phyloP scores from a whole-genome alignment of 257 asterid species.

The Rauvolfia tetraphylla region DNA sequence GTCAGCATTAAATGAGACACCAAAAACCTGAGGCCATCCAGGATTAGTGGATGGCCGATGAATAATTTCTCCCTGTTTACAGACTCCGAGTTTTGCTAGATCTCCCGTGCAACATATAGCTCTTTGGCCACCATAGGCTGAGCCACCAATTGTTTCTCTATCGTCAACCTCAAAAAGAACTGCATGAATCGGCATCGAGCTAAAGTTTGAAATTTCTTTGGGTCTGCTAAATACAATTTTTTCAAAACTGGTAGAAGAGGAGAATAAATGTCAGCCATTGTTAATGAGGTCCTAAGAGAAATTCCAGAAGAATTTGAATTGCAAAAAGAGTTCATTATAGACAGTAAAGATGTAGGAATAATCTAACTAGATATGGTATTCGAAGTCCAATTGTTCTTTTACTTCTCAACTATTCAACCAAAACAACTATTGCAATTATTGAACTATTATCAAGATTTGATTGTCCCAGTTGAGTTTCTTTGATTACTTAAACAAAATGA shows the following conservation, averaged over 20 bases:
- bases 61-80: constrained; percentile 78
- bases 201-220: constrained; percentile 65
- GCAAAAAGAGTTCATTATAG: neutral
- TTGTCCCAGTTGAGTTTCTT: neutral
- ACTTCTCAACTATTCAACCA: neutral
- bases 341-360: neutral
- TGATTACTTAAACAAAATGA: neutral
- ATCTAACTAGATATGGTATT: neutral
- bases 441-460: neutral
- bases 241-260: constrained; percentile 56
- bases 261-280: constrained; percentile 24
- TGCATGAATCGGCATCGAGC: constrained; percentile 62
- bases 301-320: constrained; percentile 1
- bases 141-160: constrained; percentile 82
- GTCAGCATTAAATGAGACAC: constrained; percentile 60
- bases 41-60: constrained; percentile 77
- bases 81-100: constrained; percentile 92
- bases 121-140: constrained; percentile 96
- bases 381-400: neutral
- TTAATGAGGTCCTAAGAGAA: neutral
- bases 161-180: constrained; percentile 89
- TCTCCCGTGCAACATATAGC: constrained; percentile 89
- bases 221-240: constrained; percentile 76
- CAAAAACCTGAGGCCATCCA: constrained; percentile 88
- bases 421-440: neutral